Conservation (phyloP, 805 yeast genomes). For the Groenewaldozyma tartarivorans region DNA sequence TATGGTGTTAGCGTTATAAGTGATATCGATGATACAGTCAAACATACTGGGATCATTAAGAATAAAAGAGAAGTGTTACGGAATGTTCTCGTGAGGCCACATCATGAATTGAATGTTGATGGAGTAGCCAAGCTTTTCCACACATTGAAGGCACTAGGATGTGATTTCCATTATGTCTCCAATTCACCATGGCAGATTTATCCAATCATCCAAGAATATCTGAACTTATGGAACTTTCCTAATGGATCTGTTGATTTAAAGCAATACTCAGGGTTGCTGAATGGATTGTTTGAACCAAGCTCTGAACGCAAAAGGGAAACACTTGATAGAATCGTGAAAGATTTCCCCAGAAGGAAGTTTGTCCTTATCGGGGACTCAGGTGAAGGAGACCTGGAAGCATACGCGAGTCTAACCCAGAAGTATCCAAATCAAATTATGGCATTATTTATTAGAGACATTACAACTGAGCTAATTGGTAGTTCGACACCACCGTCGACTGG, state of each 20-base stretch:
- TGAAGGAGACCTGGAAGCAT: constrained; percentile 90
- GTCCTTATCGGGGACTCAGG: constrained; percentile 92
- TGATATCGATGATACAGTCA: constrained; percentile 92
- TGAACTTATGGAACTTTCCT: constrained; percentile 53
- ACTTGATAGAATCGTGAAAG: constrained; percentile 51
- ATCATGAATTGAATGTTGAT: constrained; percentile 59
- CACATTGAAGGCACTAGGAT: constrained; percentile 34
- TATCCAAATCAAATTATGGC: constrained; percentile 60
- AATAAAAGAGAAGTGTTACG: constrained; percentile 76
- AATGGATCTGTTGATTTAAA: constrained; percentile 77
- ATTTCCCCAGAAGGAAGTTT: constrained; percentile 71
- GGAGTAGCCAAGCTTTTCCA: constrained; percentile 68
- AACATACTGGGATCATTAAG: constrained; percentile 81
- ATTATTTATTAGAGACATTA: constrained; percentile 72
- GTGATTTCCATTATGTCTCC: constrained; percentile 85
- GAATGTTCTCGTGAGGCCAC: constrained; percentile 63
- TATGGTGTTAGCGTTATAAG: constrained; percentile 66
- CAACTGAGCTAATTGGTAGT: constrained; percentile 5
- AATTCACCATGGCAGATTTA: constrained; percentile 92
- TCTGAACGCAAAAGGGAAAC: constrained; percentile 68
- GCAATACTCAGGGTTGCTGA: constrained; percentile 72
- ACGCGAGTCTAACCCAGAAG: constrained; percentile 52
- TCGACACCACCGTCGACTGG: background rate
- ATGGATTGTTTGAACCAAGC: constrained; percentile 80
- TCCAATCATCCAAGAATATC: constrained; percentile 47